Conservation (phyloP, 2,329 filamentous ascomycete genomes). For the Cordyceps fumosorosea region DNA sequence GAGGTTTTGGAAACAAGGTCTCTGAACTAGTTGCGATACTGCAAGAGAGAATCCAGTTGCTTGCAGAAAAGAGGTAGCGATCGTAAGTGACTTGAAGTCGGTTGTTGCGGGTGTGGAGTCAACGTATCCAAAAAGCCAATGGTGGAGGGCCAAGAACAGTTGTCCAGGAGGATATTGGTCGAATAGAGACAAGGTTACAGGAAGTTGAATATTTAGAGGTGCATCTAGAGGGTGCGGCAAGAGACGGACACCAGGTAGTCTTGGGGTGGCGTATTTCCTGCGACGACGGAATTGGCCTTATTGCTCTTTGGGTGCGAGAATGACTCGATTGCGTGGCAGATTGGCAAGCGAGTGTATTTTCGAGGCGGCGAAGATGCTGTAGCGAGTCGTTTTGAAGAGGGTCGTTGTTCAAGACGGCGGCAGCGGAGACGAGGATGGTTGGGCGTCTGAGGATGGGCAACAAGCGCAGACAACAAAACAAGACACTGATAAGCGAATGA, state of each 20-base stretch:
- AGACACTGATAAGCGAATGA: constrained; percentile 60
- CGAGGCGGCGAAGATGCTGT: not conserved
- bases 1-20: not conserved
- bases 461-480: constrained; percentile 40
- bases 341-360: not conserved
- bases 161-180: not conserved
- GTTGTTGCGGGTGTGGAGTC: constrained; percentile 6
- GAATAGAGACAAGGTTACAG: not conserved
- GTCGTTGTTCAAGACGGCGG: constrained; percentile 3
- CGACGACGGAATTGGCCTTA: not conserved
- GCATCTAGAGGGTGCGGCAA: constrained; percentile 4
- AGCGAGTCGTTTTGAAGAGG: not conserved
- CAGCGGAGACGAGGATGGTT: constrained; percentile 10
- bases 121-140: constrained; percentile 7
- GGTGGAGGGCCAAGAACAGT: not conserved
- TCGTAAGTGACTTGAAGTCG: constrained; percentile 23
- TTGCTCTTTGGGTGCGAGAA: not conserved
- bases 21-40: constrained; percentile 3
- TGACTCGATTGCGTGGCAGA: not conserved
- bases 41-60: not conserved
- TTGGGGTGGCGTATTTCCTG: not conserved
- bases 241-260: not conserved
- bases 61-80: constrained; percentile 27
- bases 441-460: constrained; percentile 25
- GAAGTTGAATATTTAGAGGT: constrained; percentile 1